These are phyloP conservation scores for Apiospora phragmitis DNA, from an alignment of 2,329 filamentous ascomycete genomes.

Conservation along the genomic window DNA sequence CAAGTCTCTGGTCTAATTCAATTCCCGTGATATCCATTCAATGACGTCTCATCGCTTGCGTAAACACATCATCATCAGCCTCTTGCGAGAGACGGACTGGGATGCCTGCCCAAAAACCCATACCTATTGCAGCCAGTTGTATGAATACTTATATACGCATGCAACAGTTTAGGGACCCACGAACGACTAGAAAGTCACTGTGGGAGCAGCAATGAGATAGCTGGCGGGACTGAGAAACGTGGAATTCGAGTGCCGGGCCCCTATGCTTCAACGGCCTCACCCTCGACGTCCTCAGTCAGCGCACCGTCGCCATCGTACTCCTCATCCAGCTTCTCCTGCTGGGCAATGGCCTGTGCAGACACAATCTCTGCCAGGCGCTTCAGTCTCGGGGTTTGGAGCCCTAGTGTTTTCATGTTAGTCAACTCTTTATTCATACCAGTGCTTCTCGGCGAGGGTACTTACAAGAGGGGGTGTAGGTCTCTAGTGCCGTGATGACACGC, in stretches of 20 bases:
- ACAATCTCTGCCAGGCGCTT: constrained; percentile 99
- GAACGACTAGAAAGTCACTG: not conserved
- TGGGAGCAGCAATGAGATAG: constrained; percentile 9
- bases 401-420: constrained; percentile 47
- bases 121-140: not conserved
- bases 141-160: not conserved
- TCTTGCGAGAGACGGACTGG: not conserved
- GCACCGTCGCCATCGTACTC: constrained; percentile 46
- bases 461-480: constrained; percentile 98
- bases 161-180: not conserved
- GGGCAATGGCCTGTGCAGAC: constrained; percentile 91
- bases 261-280: constrained; percentile 15
- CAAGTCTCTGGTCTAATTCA: constrained; percentile 9
- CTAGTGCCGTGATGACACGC: constrained; percentile 89
- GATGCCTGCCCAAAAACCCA: not conserved
- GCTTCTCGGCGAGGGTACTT: constrained; percentile 43
- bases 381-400: constrained; percentile 92
- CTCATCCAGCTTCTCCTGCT: constrained; percentile 76
- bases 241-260: constrained; percentile 9
- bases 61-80: not conserved
- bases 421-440: constrained; percentile 5
- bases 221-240: not conserved
- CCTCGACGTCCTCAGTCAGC: constrained; percentile 54
- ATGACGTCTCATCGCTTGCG: constrained; percentile 6
- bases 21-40: constrained; percentile 10